Percentiles rank a stretch among this genome's conserved stretches.
These are phyloP conservation scores for Mycena latifolia DNA, from an alignment of 768 basidiomycete genomes.

Conservation along the genomic window DNA sequence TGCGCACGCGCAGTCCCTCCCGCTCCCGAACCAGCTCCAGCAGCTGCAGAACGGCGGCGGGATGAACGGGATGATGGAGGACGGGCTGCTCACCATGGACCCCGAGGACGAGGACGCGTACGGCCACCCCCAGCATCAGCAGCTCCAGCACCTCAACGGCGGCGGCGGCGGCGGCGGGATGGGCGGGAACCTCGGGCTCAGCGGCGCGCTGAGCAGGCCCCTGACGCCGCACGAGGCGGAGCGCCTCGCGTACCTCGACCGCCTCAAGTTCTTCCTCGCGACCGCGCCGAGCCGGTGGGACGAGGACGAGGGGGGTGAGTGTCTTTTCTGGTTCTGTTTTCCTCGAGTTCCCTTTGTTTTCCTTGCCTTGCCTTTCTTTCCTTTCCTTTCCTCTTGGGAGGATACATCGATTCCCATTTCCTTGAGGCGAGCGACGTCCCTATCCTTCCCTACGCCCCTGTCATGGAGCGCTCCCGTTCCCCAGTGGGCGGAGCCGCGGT, in stretches of 20 bases:
- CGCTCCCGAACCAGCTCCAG: constrained; percentile 26
- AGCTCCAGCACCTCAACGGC: too few relatives aligned
- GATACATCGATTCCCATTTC: too few relatives aligned
- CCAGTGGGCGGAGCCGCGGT: too few relatives aligned
- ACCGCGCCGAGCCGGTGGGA: constrained; percentile 87
- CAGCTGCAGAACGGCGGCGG: not conserved
- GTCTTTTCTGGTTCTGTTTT: not conserved
- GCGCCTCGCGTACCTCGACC: constrained; percentile 78
- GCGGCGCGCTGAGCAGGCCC: constrained; percentile 64
- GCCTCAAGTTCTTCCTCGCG: constrained; percentile 90
- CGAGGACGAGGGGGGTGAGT: constrained; percentile 26
- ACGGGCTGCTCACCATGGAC: constrained; percentile 30
- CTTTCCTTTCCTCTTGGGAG: too few relatives aligned
- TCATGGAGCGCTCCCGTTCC: too few relatives aligned
- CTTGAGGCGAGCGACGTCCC: too few relatives aligned
- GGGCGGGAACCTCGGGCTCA: constrained; percentile 33
- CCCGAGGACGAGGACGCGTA: constrained; percentile 16
- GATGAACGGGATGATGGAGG: constrained; percentile 9
- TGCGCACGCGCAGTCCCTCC: constrained; percentile 42
- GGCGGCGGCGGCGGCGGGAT: not conserved
- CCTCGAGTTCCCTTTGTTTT: too few relatives aligned
- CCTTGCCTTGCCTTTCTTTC: not conserved
- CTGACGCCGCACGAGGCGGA: constrained; percentile 77
- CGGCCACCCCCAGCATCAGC: too few relatives aligned
- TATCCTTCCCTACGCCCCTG: too few relatives aligned